Percentiles rank a stretch among this genome's conserved stretches.
Conservation (phyloP, 1,284 basidiomycete genomes). For the Blastosporella zonata region DNA sequence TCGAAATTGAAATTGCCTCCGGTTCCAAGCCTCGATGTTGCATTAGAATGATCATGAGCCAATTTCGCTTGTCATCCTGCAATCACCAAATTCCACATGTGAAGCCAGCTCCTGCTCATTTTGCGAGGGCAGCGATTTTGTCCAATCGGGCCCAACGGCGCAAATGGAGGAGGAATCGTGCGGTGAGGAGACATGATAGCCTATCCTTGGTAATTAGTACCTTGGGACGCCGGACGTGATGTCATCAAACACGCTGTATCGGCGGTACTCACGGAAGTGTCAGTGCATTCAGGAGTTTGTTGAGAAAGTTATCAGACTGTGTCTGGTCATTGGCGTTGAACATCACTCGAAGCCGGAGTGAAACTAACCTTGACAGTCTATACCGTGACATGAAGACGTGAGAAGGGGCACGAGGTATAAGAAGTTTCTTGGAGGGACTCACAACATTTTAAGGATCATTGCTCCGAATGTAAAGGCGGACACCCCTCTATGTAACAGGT, state of each 20-base stretch:
- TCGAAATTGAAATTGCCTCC: neutral
- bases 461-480: slow-evolving; percentile 8
- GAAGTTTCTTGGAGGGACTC: slow-evolving; percentile 21
- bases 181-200: neutral
- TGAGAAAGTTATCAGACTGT: neutral
- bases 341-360: neutral
- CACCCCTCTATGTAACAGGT: slow-evolving; percentile 1
- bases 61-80: neutral
- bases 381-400: no score
- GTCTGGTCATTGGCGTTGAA: no score
- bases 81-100: neutral
- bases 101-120: no score
- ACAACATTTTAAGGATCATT: slow-evolving; percentile 15
- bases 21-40: no score
- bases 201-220: no score
- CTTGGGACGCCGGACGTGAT: neutral
- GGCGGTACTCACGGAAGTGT: neutral
- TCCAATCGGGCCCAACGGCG: neutral
- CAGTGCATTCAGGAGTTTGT: neutral
- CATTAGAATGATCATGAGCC: neutral
- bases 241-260: no score
- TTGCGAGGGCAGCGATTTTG: neutral
- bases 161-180: neutral
- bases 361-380: neutral
- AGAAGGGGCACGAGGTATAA: neutral